Evolutionary conservation across 164 flowering plant species (phyloP).

Genomic region (Liquidambar formosana): DNA sequence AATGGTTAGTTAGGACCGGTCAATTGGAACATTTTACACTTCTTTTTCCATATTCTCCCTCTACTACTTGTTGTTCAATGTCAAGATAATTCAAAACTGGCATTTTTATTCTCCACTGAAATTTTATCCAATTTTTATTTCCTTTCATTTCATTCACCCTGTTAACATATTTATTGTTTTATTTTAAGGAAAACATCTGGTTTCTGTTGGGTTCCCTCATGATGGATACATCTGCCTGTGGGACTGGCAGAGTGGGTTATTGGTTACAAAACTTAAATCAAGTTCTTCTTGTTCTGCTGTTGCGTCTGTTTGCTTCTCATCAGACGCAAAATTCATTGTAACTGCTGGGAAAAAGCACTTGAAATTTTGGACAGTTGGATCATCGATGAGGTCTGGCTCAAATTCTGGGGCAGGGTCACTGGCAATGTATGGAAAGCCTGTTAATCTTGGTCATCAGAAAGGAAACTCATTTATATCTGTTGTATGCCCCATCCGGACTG

Average conservation of each 20-base stretch:
- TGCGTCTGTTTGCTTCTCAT: slow-evolving; percentile 58
- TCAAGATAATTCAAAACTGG: not conserved
- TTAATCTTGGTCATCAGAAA: slow-evolving; percentile 47
- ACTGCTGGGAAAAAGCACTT: slow-evolving; percentile 73
- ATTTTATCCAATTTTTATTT: not conserved
- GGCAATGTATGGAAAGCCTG: slow-evolving; percentile 46
- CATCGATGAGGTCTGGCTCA: slow-evolving; percentile 34
- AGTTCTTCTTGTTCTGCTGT: slow-evolving; percentile 48
- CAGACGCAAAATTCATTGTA: slow-evolving; percentile 51
- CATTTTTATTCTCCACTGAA: not conserved
- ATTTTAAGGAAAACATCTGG: slow-evolving; percentile 57
- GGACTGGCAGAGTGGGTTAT: slow-evolving; percentile 54
- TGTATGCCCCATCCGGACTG: slow-evolving; percentile 27
- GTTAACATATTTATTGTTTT: not conserved
- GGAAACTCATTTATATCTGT: slow-evolving; percentile 60
- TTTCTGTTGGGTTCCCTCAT: slow-evolving; percentile 61
- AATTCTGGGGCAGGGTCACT: slow-evolving; percentile 30
- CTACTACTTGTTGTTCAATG: not conserved
- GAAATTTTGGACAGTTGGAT: slow-evolving; percentile 57
- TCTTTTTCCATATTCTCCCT: not conserved
- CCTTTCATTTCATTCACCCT: not conserved
- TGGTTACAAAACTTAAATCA: slow-evolving; percentile 57
- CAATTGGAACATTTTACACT: not conserved
- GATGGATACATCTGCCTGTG: slow-evolving; percentile 69
- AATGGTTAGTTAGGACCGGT: slow-evolving; percentile 52